phyloP scores from a whole-genome alignment of 169 alveolate genomes.

The Plasmodium reichenowi region DNA sequence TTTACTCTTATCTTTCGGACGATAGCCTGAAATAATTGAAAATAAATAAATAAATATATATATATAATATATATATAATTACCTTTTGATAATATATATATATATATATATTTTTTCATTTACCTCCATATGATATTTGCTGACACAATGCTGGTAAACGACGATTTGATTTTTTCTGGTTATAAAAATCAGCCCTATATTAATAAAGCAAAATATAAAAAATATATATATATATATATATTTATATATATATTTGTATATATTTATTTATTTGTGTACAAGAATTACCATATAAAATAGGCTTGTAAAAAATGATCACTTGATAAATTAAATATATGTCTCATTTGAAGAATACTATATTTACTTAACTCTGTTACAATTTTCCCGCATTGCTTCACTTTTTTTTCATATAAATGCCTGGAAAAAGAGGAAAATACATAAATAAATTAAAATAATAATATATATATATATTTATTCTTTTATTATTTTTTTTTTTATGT shows the following conservation, averaged over 20 bases:
- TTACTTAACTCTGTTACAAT: constrained; percentile 70
- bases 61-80: constrained; percentile 1
- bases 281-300: constrained; percentile 52
- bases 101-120: not conserved
- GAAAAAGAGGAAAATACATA: not conserved
- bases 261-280: not conserved
- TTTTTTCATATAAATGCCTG: constrained; percentile 65
- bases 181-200: constrained; percentile 72
- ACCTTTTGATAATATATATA: not conserved
- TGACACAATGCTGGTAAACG: constrained; percentile 71
- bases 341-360: constrained; percentile 71
- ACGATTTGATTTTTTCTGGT: constrained; percentile 75
- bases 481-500: constrained; percentile 2
- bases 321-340: constrained; percentile 69
- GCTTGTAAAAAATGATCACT: constrained; percentile 72
- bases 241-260: constrained; percentile 2
- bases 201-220: not conserved
- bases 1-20: constrained; percentile 69
- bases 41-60: constrained; percentile 8
- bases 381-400: constrained; percentile 48
- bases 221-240: not conserved
- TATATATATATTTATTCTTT: constrained; percentile 1
- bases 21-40: constrained; percentile 49
- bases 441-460: not conserved
- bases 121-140: constrained; percentile 77